These are phyloP conservation scores for Akanthomyces dipterigenus DNA, from an alignment of 2,329 filamentous ascomycete genomes.

Conservation along the genomic window DNA sequence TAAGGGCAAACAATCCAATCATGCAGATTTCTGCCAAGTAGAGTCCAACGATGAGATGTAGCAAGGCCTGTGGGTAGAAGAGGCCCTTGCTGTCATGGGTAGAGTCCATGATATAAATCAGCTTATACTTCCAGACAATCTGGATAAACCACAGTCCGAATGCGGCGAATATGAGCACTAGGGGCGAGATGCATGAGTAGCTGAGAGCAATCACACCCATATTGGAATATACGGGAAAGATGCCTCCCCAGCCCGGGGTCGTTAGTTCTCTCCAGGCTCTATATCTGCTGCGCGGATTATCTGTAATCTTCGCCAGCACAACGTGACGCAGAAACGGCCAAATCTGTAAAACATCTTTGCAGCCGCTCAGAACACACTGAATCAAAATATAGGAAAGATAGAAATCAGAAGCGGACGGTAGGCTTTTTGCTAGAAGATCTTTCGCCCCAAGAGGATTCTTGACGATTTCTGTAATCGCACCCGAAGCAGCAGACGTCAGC, in stretches of 20 bases:
- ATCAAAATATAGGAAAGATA: slow-evolving; percentile 92
- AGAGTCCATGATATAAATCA: slow-evolving; percentile 79
- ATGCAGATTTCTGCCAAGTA: slow-evolving; percentile 79
- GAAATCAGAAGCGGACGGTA: slow-evolving; percentile 85
- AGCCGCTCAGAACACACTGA: slow-evolving; percentile 76
- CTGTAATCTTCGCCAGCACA: slow-evolving; percentile 65
- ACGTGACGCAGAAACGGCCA: slow-evolving; percentile 51
- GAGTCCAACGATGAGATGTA: slow-evolving; percentile 76
- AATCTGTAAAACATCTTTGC: slow-evolving; percentile 65
- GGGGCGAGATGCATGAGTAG: slow-evolving; percentile 79
- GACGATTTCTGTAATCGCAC: slow-evolving; percentile 57
- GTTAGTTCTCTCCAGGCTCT: slow-evolving; percentile 67
- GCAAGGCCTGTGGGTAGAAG: slow-evolving; percentile 78
- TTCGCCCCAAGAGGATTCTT: slow-evolving; percentile 56
- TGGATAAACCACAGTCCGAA: slow-evolving; percentile 77
- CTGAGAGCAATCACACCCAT: slow-evolving; percentile 75
- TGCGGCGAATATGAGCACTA: slow-evolving; percentile 76
- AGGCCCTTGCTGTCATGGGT: slow-evolving; percentile 81
- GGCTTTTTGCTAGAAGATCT: slow-evolving; percentile 57
- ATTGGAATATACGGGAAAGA: slow-evolving; percentile 75
- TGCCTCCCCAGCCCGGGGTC: slow-evolving; percentile 74
- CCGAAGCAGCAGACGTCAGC: slow-evolving; percentile 68
- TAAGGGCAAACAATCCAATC: slow-evolving; percentile 75
- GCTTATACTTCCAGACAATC: slow-evolving; percentile 81
- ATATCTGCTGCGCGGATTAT: slow-evolving; percentile 76